Percentiles rank a stretch among this genome's conserved stretches.
These are phyloP conservation scores for Leccinum imitatum DNA, from an alignment of 768 basidiomycete genomes.

Conservation along the genomic window DNA sequence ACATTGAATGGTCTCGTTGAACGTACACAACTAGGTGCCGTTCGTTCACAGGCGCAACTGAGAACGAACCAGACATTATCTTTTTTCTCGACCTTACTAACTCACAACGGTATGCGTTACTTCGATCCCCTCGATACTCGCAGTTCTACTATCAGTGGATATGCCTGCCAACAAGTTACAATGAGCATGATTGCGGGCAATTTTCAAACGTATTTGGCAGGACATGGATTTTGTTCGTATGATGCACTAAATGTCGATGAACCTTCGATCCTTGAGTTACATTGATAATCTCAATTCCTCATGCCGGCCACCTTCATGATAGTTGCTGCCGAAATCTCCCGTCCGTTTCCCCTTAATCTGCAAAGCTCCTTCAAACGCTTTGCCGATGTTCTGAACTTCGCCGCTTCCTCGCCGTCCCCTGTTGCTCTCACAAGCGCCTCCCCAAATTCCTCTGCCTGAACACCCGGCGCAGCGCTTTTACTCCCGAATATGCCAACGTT, in stretches of 20 bases:
- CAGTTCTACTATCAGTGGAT: no score
- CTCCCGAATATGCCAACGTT: conserved; percentile 13
- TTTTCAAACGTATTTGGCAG: no score
- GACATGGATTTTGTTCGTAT: no score
- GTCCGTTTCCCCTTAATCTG: conserved; percentile 6
- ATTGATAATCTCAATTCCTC: not conserved
- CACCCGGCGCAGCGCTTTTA: not conserved
- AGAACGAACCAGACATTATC: no score
- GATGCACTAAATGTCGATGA: not conserved
- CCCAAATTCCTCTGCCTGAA: conserved; percentile 9
- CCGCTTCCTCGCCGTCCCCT: conserved; percentile 7
- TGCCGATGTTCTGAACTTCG: conserved; percentile 3
- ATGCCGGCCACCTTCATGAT: not conserved
- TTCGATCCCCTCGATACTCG: no score
- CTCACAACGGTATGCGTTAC: no score
- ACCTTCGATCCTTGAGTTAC: not conserved
- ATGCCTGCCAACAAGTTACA: no score
- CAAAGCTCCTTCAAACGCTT: conserved; percentile 6
- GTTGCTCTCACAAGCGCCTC: conserved; percentile 5
- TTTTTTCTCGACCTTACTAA: no score
- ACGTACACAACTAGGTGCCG: no score
- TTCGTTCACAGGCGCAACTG: no score
- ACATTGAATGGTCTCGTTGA: no score
- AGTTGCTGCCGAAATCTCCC: not conserved
- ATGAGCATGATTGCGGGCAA: no score